A percentile compares a stretch with the other conserved stretches of the same genome.
Conservation (phyloP, 2,329 filamentous ascomycete genomes). For the Stemphylium vesicarium region DNA sequence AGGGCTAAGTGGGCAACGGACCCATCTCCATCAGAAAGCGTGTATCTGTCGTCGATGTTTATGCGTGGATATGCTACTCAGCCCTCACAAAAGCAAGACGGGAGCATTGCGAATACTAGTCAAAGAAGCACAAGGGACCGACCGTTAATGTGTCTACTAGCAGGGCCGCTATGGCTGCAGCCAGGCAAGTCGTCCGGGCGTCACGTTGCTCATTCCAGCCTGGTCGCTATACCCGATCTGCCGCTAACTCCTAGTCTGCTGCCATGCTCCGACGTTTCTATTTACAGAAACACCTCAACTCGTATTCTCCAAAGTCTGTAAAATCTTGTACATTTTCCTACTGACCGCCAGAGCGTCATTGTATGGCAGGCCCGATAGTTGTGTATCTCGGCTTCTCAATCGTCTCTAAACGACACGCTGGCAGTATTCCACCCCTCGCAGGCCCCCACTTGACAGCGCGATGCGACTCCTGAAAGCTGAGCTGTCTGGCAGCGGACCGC, state of each 20-base stretch:
- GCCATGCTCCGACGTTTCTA: constrained; percentile 4
- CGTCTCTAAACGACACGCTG: constrained; percentile 2
- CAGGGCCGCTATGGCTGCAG: constrained; percentile 10
- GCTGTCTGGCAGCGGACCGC: constrained; percentile 12
- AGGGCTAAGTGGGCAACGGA: constrained; percentile 2
- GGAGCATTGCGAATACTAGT: constrained; percentile 1
- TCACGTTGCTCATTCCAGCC: constrained; percentile 12
- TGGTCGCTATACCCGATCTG: constrained; percentile 10
- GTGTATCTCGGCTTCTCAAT: background rate
- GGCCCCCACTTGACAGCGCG: background rate
- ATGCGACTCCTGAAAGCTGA: constrained; percentile 12
- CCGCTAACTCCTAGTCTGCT: constrained; percentile 9
- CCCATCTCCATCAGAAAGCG: background rate
- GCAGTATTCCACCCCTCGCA: constrained; percentile 4
- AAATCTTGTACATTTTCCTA: background rate
- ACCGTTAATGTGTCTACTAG: constrained; percentile 4
- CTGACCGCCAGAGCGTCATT: background rate
- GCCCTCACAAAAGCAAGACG: constrained; percentile 6
- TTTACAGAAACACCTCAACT: constrained; percentile 9
- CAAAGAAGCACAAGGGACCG: background rate
- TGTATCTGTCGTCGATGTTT: background rate
- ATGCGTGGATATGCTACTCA: background rate
- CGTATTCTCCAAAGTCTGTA: constrained; percentile 6
- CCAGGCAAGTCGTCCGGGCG: constrained; percentile 4
- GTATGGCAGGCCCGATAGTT: background rate